Base-by-base conservation (phyloP, 2,329 filamentous ascomycete genomes). In the Botryotinia narcissicola region DNA sequence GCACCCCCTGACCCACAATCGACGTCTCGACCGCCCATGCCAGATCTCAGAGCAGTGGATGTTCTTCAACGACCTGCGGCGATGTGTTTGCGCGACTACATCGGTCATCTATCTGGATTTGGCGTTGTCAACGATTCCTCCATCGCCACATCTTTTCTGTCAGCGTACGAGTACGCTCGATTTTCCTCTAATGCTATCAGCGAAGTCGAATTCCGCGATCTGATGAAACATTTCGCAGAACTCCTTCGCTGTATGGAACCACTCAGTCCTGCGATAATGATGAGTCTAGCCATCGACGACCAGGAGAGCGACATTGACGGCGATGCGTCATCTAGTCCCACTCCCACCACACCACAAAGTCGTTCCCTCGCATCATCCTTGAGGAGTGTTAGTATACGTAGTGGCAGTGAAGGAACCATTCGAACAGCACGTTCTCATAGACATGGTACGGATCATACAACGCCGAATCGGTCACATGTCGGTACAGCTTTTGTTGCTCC, bases 151-250 rank as follows among this genome's bases (percentile, higher is more conserved):
- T 82, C 84, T 2, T 99, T 98, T 80, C 83, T 98, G 32, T 82
- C 86, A 1, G 84, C 89, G 32, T 99, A 98, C 83, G 96, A 98
- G 83, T 86, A 88, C 73, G 94, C 94, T 4, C 91, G 95, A 59
- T 99, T 97, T 83, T 95, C 93, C 2, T 88, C 88, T 0, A 84
- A 85, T 8, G 88, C 91, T 1, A 84, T 97, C 6, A 87, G 89
- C 4, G 91, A 95, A 77, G 79, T 83, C 0, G 87, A 91, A 70
- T 98, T 99, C 80, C 87, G 92, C 54, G 84, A 87, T 35, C 84
- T 98, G 44, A 98, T 98, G 94, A 88, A 90, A 73, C 86, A 93
- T 40, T 98, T 98, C 82, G 92, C 95, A 2, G 89, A 92, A 71
- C 84, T 98, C 0, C 84, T 98, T 22, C 89, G 92, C 70, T 88